Conservation (phyloP, 768 basidiomycete genomes). For the Boletus subparvulus region DNA sequence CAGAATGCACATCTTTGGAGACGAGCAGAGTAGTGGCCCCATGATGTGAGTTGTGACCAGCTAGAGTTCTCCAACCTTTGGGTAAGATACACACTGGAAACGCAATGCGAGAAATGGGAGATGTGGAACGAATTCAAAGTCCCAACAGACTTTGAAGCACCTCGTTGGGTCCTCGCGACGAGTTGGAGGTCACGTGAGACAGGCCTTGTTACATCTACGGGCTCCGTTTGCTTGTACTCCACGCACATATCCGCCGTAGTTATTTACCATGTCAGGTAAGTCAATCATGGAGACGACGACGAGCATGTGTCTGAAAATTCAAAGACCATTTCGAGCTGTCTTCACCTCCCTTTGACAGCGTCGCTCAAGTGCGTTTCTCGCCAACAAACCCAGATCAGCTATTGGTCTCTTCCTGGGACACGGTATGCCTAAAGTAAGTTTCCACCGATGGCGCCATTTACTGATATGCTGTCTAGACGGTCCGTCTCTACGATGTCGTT, state of each 20-base stretch:
- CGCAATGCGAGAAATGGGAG: not conserved
- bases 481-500: constrained; percentile 54
- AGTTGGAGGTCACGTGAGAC: constrained; percentile 10
- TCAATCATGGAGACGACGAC: not conserved
- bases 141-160: not conserved
- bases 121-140: not conserved
- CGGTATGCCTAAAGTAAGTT: constrained; percentile 38
- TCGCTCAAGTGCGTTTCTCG: constrained; percentile 79
- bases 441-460: constrained; percentile 21
- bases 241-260: not conserved
- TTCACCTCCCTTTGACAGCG: constrained; percentile 81
- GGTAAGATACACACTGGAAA: not conserved
- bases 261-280: constrained; percentile 18
- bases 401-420: constrained; percentile 90
- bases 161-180: constrained; percentile 8
- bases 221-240: not conserved
- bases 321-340: constrained; percentile 45
- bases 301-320: not conserved
- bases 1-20: constrained; percentile 37
- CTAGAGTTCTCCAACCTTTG: not conserved
- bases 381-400: constrained; percentile 76
- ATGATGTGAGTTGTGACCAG: not conserved
- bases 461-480: constrained; percentile 45
- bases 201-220: not conserved
- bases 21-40: constrained; percentile 1